These are phyloP conservation scores for Tilletia setariae DNA, from an alignment of 1,284 basidiomycete species.

Conservation along the genomic window DNA sequence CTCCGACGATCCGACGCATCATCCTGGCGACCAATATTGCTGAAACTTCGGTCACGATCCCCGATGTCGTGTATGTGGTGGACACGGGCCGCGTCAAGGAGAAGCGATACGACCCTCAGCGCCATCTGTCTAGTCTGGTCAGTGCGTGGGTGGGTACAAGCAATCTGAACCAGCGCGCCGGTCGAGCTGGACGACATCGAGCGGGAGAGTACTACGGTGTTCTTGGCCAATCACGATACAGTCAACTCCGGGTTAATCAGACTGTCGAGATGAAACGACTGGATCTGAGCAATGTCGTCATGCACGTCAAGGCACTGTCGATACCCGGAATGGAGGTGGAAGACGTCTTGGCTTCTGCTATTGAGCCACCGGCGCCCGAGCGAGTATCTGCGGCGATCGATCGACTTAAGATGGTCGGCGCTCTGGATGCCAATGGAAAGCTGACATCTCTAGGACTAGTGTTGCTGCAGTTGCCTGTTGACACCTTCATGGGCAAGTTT, in stretches of 20 bases:
- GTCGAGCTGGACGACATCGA: constrained; percentile 87
- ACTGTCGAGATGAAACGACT: constrained; percentile 89
- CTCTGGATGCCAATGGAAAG: constrained; percentile 72
- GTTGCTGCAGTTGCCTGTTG: constrained; percentile 82
- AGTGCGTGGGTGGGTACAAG: constrained; percentile 87
- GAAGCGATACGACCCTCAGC: constrained; percentile 84
- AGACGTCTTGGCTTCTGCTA: constrained; percentile 77
- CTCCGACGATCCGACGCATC: constrained; percentile 67
- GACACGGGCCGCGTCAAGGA: constrained; percentile 88
- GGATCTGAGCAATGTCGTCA: constrained; percentile 56
- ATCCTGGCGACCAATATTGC: constrained; percentile 95
- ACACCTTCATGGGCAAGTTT: constrained; percentile 83
- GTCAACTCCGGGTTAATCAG: constrained; percentile 73
- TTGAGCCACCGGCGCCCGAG: constrained; percentile 80
- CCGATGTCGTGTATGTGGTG: constrained; percentile 91
- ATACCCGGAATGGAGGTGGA: constrained; percentile 83
- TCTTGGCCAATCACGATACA: constrained; percentile 67
- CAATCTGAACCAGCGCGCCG: constrained; percentile 89
- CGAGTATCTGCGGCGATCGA: constrained; percentile 79
- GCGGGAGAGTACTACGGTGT: constrained; percentile 88
- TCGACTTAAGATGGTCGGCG: constrained; percentile 79
- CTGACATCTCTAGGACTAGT: constrained; percentile 84
- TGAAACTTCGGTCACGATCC: constrained; percentile 92
- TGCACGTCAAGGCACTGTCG: constrained; percentile 93
- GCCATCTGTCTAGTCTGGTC: constrained; percentile 79